Evolutionary conservation across 805 yeast species (phyloP).

Genomic region (Hanseniaspora jakobsenii): DNA sequence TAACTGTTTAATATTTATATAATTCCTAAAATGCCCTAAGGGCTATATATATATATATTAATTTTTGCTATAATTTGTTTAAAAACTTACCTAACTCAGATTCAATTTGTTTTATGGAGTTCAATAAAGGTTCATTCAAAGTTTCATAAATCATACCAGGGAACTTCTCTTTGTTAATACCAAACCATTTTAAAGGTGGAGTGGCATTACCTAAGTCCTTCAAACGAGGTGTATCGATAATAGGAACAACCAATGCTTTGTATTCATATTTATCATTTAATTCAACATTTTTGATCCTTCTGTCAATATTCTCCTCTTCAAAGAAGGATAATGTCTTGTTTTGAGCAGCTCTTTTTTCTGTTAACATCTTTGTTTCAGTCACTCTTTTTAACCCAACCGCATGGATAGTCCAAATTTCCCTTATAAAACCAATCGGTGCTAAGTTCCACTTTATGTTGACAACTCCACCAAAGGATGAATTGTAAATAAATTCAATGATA

Average conservation of each 20-base stretch:
- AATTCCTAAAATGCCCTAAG: no score
- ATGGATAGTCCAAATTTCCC: slow-evolving; percentile 88
- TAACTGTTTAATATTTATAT: neutral
- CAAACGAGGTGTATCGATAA: slow-evolving; percentile 78
- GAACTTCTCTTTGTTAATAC: slow-evolving; percentile 72
- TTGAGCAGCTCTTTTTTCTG: slow-evolving; percentile 15
- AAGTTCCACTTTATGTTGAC: slow-evolving; percentile 90
- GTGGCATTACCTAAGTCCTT: slow-evolving; percentile 92
- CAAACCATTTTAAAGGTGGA: slow-evolving; percentile 97
- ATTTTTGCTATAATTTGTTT: slow-evolving; percentile 28
- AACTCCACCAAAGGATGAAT: slow-evolving; percentile 72
- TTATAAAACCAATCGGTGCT: slow-evolving; percentile 77
- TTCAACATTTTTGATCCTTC: slow-evolving; percentile 35
- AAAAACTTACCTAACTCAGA: slow-evolving; percentile 33
- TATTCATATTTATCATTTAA: slow-evolving; percentile 42
- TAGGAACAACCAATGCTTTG: slow-evolving; percentile 57
- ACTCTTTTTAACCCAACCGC: slow-evolving; percentile 59
- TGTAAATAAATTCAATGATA: slow-evolving; percentile 52
- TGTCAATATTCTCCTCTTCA: slow-evolving; percentile 30
- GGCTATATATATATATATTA: neutral
- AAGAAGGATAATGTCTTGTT: slow-evolving; percentile 20
- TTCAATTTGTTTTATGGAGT: slow-evolving; percentile 55
- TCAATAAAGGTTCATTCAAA: slow-evolving; percentile 61
- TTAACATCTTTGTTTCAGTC: slow-evolving; percentile 27
- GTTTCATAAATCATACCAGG: slow-evolving; percentile 80